A percentile compares a stretch with the other conserved stretches of the same genome.
These are phyloP conservation scores for Mortierella sp. DNA, from an alignment of 371 early-diverging fungal genomes.

Conservation along the genomic window DNA sequence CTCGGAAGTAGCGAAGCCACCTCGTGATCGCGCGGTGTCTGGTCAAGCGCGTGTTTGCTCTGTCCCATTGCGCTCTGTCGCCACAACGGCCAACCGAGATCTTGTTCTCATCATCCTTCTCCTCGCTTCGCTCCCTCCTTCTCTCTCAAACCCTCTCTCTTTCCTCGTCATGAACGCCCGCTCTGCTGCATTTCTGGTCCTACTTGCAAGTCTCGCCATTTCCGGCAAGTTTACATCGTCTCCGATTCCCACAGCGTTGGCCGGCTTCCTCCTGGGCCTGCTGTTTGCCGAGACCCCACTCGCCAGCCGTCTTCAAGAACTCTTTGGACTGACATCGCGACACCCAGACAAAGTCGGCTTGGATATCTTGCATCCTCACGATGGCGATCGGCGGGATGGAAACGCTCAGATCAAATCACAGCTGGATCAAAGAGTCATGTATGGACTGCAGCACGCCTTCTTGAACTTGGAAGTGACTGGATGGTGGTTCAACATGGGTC, in stretches of 20 bases:
- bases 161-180: slow-evolving; percentile 13
- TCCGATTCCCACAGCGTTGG: slow-evolving; percentile 14
- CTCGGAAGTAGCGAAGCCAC: too few species aligned
- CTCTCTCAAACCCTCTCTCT: neutral
- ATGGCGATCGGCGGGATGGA: neutral
- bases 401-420: slow-evolving; percentile 2
- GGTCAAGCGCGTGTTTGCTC: too few species aligned
- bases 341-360: slow-evolving; percentile 44
- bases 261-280: slow-evolving; percentile 35
- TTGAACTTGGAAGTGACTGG: slow-evolving; percentile 50
- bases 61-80: too few species aligned
- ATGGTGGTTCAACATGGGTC: slow-evolving; percentile 54
- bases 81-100: too few species aligned
- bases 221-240: neutral
- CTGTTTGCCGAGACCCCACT: slow-evolving; percentile 42
- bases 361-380: slow-evolving; percentile 31
- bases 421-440: slow-evolving; percentile 43
- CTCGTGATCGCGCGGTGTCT: too few species aligned
- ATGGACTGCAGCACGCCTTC: slow-evolving; percentile 52
- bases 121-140: neutral
- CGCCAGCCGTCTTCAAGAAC: slow-evolving; percentile 34
- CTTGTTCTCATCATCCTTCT: neutral
- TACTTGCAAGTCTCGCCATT: slow-evolving; percentile 19
- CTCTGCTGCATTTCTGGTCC: slow-evolving; percentile 4
- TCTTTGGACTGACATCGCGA: slow-evolving; percentile 31